Evolutionary conservation across 768 basidiomycete species (phyloP).

Genomic region (Boletellus ananas): DNA sequence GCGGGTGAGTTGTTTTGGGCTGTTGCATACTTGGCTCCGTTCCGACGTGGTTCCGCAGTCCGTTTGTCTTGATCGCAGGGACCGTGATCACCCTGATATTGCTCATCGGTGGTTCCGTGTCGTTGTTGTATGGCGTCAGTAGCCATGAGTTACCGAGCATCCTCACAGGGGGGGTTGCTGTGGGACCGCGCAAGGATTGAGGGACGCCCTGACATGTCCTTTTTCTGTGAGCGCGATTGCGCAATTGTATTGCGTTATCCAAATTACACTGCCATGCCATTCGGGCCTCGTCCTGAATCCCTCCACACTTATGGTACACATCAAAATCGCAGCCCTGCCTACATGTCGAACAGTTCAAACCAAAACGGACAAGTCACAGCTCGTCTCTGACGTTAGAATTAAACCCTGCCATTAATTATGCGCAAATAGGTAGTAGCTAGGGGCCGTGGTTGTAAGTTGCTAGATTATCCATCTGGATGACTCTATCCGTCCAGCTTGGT

Average conservation of each 20-base stretch:
- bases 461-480: too few relatives aligned
- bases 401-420: too few relatives aligned
- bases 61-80: constrained; percentile 71
- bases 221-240: not conserved
- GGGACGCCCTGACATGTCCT: not conserved
- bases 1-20: constrained; percentile 52
- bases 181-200: constrained; percentile 50
- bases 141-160: constrained; percentile 68
- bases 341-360: not conserved
- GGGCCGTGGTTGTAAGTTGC: too few relatives aligned
- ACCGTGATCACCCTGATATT: constrained; percentile 62
- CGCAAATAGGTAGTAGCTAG: too few relatives aligned
- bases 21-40: not conserved
- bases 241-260: constrained; percentile 3
- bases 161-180: constrained; percentile 56
- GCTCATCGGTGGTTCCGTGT: constrained; percentile 62
- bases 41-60: constrained; percentile 38
- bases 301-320: not conserved
- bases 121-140: constrained; percentile 61
- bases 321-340: not conserved
- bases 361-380: not conserved
- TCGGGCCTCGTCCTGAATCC: not conserved
- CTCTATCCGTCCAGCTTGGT: too few relatives aligned
- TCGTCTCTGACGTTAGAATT: too few relatives aligned
- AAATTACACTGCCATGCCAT: not conserved